Evolutionary conservation across 73 alveolate genomes (phyloP).

Genomic region (Symbiodinium natans): DNA sequence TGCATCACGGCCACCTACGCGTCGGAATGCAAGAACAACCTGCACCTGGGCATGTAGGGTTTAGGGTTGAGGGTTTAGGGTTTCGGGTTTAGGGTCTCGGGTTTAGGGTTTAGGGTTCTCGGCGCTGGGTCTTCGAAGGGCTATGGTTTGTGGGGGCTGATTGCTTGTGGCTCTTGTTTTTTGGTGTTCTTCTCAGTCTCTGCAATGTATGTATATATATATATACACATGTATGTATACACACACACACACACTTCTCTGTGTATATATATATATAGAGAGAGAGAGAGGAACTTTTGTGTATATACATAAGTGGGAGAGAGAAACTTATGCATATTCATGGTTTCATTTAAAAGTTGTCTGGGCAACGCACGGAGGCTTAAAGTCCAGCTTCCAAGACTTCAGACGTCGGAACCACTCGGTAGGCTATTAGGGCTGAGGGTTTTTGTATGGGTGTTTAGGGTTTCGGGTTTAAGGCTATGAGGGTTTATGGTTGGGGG

Average conservation of each 20-base stretch:
- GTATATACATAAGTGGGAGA: background rate
- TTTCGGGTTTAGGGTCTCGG: background rate
- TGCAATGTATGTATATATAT: background rate
- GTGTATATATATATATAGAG: no score
- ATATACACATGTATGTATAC: background rate
- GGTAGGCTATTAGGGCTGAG: no score
- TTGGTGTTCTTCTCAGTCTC: background rate
- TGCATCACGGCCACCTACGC: constrained; percentile 82
- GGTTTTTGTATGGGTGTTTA: no score
- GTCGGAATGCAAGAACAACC: constrained; percentile 77
- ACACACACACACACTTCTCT: background rate
- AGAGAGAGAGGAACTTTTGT: background rate
- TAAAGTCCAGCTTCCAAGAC: no score
- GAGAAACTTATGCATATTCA: background rate
- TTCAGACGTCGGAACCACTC: no score
- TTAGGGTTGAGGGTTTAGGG: background rate
- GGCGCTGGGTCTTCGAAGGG: background rate
- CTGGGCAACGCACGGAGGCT: no score
- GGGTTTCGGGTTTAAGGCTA: no score
- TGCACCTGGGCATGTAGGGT: background rate
- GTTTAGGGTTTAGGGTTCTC: background rate
- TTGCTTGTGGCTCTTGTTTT: no score
- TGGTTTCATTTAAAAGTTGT: background rate
- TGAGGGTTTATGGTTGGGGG: no score
- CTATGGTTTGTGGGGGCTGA: background rate